A percentile compares a stretch with the other conserved stretches of the same genome.
Conservation (phyloP, 306 rosid species). For the Alnus rubra region DNA sequence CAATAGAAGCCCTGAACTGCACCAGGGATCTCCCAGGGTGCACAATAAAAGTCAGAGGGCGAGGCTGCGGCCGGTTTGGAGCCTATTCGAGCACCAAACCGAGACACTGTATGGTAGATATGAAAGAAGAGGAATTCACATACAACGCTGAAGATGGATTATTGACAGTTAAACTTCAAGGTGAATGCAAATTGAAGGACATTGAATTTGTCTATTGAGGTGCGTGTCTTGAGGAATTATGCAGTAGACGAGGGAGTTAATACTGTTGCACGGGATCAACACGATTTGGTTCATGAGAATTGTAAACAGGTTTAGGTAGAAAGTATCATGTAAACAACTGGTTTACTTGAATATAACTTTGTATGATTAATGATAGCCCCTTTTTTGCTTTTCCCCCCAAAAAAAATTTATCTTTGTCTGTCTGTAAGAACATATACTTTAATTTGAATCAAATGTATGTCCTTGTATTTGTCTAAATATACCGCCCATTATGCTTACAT, state of each 20-base stretch:
- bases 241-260: neutral
- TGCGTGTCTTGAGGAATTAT: neutral
- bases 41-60: slow-evolving; percentile 40
- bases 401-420: no score
- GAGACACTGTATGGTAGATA: slow-evolving; percentile 45
- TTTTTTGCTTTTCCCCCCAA: no score
- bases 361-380: no score
- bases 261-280: neutral
- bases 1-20: slow-evolving; percentile 50
- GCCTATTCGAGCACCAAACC: slow-evolving; percentile 62
- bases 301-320: neutral
- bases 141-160: slow-evolving; percentile 50
- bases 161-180: slow-evolving; percentile 42
- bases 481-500: no score
- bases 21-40: slow-evolving; percentile 28
- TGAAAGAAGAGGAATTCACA: slow-evolving; percentile 52
- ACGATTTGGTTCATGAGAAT: neutral
- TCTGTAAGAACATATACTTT: no score
- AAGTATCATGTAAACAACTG: no score
- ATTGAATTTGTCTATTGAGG: slow-evolving; percentile 48
- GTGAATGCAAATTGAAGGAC: slow-evolving; percentile 44
- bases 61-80: slow-evolving; percentile 67
- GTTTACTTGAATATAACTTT: no score
- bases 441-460: no score
- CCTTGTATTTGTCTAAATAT: no score